Conservation (phyloP, 2,329 filamentous ascomycete species). For the Capronia coronata region DNA sequence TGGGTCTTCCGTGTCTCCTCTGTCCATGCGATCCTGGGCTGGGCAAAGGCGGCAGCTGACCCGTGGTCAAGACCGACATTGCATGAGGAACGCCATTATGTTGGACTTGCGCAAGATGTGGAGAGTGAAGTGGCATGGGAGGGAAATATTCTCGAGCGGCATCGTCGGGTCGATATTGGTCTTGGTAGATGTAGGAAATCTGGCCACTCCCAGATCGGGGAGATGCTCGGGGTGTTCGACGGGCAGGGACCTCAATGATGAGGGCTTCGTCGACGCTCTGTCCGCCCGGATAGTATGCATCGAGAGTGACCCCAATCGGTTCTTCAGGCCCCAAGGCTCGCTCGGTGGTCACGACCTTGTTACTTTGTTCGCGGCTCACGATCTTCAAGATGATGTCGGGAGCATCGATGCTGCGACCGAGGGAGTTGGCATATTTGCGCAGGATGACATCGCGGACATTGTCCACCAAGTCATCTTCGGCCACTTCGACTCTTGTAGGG, state of each 20-base stretch:
- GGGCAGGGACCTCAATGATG: constrained; percentile 75
- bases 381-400: constrained; percentile 82
- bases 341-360: constrained; percentile 47
- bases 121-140: constrained; percentile 52
- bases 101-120: constrained; percentile 34
- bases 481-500: constrained; percentile 76
- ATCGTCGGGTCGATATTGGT: constrained; percentile 61
- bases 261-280: constrained; percentile 85
- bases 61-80: constrained; percentile 74
- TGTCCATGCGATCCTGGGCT: constrained; percentile 66
- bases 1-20: constrained; percentile 55
- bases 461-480: constrained; percentile 86
- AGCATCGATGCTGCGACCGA: constrained; percentile 81
- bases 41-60: constrained; percentile 71
- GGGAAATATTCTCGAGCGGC: constrained; percentile 77
- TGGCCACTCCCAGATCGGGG: constrained; percentile 52
- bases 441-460: constrained; percentile 89
- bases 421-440: constrained; percentile 86
- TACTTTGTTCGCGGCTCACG: constrained; percentile 55
- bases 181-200: constrained; percentile 49
- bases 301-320: constrained; percentile 67
- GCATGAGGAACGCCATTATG: constrained; percentile 48
- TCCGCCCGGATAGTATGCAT: constrained; percentile 76
- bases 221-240: constrained; percentile 72
- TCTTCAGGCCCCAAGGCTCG: constrained; percentile 79